Conservation (phyloP, 768 basidiomycete species). For the Suillus hirtellus region DNA sequence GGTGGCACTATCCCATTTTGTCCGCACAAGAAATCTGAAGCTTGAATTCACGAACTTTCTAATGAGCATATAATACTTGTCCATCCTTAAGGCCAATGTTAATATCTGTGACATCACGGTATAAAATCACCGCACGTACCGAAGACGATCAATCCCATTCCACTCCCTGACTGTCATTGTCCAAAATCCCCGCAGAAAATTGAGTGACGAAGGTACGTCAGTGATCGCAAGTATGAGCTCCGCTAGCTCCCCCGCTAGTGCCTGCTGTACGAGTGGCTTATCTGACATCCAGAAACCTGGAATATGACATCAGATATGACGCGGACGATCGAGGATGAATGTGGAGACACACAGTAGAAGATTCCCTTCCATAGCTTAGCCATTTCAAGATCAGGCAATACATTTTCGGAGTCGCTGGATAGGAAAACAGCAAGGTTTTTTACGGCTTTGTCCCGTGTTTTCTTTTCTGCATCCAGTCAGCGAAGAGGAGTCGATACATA, state of each 20-base stretch:
- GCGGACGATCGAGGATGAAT: background rate
- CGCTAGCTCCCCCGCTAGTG: slow-evolving; percentile 82
- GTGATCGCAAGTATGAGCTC: slow-evolving; percentile 75
- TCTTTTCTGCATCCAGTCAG: slow-evolving; percentile 65
- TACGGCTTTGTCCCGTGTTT: slow-evolving; percentile 88
- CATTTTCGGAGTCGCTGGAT: slow-evolving; percentile 59
- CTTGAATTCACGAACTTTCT: slow-evolving; percentile 84
- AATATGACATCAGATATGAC: slow-evolving; percentile 7
- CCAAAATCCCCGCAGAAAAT: slow-evolving; percentile 91
- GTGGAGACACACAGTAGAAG: slow-evolving; percentile 76
- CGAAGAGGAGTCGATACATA: background rate
- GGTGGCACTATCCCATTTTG: slow-evolving; percentile 60
- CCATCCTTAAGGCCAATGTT: slow-evolving; percentile 58
- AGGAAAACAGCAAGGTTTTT: slow-evolving; percentile 78
- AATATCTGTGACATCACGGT: slow-evolving; percentile 7
- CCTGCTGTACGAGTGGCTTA: slow-evolving; percentile 95
- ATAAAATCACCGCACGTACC: slow-evolving; percentile 50
- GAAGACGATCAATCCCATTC: slow-evolving; percentile 86
- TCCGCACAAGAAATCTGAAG: slow-evolving; percentile 74
- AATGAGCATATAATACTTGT: slow-evolving; percentile 97
- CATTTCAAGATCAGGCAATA: slow-evolving; percentile 74
- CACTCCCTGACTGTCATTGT: slow-evolving; percentile 87
- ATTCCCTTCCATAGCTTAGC: slow-evolving; percentile 96
- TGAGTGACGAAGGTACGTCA: slow-evolving; percentile 55
- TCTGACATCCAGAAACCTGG: slow-evolving; percentile 99